Evolutionary conservation across 768 basidiomycete species (phyloP), one percentile per base, ranked within the genome.

Genomic region (Rhodosporidiobolus sp.): DNA sequence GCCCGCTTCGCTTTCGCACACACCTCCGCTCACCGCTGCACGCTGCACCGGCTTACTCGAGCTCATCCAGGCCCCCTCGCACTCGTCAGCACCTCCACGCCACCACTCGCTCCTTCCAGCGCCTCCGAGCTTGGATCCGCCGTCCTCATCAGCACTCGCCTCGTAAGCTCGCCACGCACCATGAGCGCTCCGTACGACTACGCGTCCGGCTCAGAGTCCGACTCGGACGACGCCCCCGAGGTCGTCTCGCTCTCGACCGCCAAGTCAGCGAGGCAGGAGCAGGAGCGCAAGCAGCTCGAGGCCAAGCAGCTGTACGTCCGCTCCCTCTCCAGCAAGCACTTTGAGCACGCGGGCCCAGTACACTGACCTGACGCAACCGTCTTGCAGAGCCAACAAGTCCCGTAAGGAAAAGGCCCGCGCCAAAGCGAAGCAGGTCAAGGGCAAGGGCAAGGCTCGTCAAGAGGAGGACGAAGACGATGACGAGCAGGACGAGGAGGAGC

Each of bases 221-320:
- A 59, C 48, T 34, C 30, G 10, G 58, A 72, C 46, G 74, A 69
- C 24, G 74, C 74, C 9, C 74, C 74, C 64, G 74, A 75, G 38
- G 67, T 67, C 45, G 70, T 75, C 22, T 55, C 64, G 32, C 60
- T 66, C 55, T 58, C 67, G 43, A 45, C 64, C 9, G 67, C 74
- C 9, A 62, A 65, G 54, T 46, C 45, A 49, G 69, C 65, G 14
- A 28, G 46, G 28, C 26, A 34, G 62, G 62, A 65, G 19, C 48
- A 65, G 28, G 49, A 63, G 48, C 55, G 50, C 32, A 49, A 48
- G 48, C 50, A 49, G 10, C 38, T 38, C 28, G 43, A 59, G 48
- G 74, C 64, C 8, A 35, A 59, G 58, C 55, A 67, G n/a, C 4
- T 19, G 66, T 67, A 22, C 54, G 69, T 30, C 35, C 16, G 5